phyloP scores from a whole-genome alignment of 225 moss, liverwort and hornwort species.

The Neckera pumila region DNA sequence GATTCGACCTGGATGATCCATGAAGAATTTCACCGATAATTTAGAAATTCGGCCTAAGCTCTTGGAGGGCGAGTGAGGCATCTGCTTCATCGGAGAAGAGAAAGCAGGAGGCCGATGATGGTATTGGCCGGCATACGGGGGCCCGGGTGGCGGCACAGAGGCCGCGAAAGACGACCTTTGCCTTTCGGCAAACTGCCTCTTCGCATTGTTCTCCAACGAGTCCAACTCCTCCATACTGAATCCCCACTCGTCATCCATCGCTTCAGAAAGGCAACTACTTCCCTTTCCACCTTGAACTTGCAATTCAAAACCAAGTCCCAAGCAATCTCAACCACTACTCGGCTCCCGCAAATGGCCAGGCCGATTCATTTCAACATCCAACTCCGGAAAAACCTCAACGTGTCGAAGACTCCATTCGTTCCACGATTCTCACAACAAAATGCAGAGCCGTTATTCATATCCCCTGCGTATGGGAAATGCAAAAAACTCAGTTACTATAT shows the following conservation, averaged over 20 bases:
- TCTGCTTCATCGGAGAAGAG: constrained; percentile 37
- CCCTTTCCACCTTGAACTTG: not conserved
- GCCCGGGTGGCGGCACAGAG: constrained; percentile 12
- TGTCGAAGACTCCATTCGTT: not conserved
- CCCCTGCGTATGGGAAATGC: not conserved
- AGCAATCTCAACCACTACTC: not conserved
- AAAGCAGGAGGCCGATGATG: not conserved
- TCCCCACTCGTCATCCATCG: constrained; percentile 84
- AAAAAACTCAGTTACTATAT: not conserved
- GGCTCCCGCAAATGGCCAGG: not conserved
- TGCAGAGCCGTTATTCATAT: not conserved
- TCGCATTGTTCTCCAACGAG: constrained; percentile 64
- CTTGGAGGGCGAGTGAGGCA: constrained; percentile 19
- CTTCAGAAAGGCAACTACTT: not conserved
- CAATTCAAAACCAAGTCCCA: not conserved
- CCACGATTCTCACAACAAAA: not conserved
- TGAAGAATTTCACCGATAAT: constrained; percentile 24
- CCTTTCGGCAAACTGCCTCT: constrained; percentile 59
- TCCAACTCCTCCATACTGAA: constrained; percentile 82
- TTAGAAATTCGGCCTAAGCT: constrained; percentile 12
- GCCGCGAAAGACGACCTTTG: constrained; percentile 29
- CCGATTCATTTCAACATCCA: not conserved
- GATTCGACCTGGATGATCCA: constrained; percentile 41
- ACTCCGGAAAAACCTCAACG: not conserved
- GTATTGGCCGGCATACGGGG: not conserved